phyloP scores from a whole-genome alignment of 73 alveolate genomes.

The Durusdinium trenchii region DNA sequence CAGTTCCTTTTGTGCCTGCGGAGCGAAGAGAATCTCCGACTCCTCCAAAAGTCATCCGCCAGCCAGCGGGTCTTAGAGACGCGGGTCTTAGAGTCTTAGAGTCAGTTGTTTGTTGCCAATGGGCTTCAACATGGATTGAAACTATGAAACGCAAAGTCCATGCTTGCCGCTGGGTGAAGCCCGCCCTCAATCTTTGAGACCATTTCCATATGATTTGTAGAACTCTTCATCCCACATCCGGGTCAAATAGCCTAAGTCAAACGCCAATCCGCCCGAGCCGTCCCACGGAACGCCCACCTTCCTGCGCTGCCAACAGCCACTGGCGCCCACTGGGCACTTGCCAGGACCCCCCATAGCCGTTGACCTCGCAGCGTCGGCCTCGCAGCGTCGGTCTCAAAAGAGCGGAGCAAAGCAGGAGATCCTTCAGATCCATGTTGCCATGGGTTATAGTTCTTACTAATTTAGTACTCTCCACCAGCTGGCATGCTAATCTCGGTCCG shows the following conservation, averaged over 20 bases:
- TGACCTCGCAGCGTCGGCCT: constrained; percentile 70
- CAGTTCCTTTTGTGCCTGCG: no score
- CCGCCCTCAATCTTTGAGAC: neutral
- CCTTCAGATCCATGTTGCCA: no score
- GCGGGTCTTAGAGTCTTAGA: no score
- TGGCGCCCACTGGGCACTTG: constrained; percentile 56
- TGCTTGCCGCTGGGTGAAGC: neutral
- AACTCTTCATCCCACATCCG: neutral
- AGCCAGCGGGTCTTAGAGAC: no score
- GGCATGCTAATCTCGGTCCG: no score
- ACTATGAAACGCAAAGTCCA: neutral
- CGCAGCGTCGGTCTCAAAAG: neutral
- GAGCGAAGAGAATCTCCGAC: no score
- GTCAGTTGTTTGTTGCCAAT: neutral
- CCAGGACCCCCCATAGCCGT: neutral
- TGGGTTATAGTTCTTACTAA: no score
- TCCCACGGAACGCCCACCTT: neutral
- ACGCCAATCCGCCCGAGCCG: neutral
- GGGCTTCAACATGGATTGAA: neutral
- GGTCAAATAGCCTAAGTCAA: neutral
- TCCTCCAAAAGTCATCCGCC: no score
- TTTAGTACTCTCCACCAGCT: no score
- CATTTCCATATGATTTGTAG: neutral
- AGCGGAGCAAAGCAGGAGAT: neutral
- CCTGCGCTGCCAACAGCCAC: constrained; percentile 46